Conservation (phyloP, 768 basidiomycete species). For the Ramaria sp. region DNA sequence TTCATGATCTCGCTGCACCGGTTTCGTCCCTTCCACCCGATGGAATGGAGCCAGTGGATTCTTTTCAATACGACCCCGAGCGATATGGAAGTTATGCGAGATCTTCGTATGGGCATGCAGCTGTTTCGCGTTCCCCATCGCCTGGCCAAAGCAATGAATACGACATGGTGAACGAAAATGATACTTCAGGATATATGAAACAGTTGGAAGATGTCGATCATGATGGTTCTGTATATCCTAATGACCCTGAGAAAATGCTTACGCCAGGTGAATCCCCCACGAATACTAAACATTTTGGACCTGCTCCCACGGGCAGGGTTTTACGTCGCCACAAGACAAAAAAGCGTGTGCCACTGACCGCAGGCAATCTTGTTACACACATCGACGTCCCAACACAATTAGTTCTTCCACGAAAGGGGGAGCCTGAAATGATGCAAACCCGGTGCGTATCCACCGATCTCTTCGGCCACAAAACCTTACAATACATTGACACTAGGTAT, state of each 20-base stretch:
- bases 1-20: not conserved
- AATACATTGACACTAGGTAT: conserved; percentile 18
- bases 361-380: conserved; percentile 83
- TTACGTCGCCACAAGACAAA: conserved; percentile 61
- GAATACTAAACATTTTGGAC: conserved; percentile 75
- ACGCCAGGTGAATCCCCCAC: not conserved
- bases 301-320: conserved; percentile 73
- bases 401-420: conserved; percentile 59
- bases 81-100: not conserved
- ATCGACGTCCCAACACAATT: conserved; percentile 77
- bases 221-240: not conserved
- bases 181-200: not conserved
- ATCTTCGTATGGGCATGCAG: not conserved
- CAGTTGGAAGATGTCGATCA: not conserved
- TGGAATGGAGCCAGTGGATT: not conserved
- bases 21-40: not conserved
- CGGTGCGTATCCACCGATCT: conserved; percentile 31
- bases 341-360: conserved; percentile 73
- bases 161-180: not conserved
- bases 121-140: conserved; percentile 5
- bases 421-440: conserved; percentile 62
- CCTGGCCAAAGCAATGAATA: not conserved
- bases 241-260: not conserved
- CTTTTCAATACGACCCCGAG: conserved; percentile 7
- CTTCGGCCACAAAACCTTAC: conserved; percentile 8